These are phyloP conservation scores for Crotalaria pallida DNA, from an alignment of 306 rosid species.

Conservation along the genomic window DNA sequence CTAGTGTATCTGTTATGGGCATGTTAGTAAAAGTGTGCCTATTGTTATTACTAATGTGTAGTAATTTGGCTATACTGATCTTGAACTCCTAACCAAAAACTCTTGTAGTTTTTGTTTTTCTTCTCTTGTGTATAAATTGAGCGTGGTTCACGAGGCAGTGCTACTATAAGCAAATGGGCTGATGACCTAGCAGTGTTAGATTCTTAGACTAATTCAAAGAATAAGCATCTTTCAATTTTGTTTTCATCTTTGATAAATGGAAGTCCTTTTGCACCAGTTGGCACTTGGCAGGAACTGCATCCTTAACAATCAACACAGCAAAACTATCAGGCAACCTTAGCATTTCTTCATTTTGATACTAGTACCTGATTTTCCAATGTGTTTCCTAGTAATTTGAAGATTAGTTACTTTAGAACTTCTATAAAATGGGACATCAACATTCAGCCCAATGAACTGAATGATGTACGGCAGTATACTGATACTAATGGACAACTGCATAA, in stretches of 20 bases:
- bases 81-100: no score
- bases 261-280: neutral
- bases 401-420: neutral
- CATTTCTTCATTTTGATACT: neutral
- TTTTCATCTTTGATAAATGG: neutral
- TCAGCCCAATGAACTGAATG: no score
- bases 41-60: neutral
- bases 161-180: neutral
- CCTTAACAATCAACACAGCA: neutral
- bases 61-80: neutral
- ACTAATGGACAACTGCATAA: neutral
- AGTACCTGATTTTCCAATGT: neutral
- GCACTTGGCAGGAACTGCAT: neutral
- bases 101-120: neutral
- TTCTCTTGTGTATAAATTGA: neutral
- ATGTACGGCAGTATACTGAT: neutral
- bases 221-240: neutral
- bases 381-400: neutral
- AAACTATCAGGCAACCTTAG: neutral
- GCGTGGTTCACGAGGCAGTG: neutral
- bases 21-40: neutral
- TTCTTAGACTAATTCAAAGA: neutral
- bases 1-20: neutral
- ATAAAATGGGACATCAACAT: neutral
- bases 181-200: neutral